Evolutionary conservation across 345 rosid genomes (phyloP).

Genomic region (Ceriops tagal): DNA sequence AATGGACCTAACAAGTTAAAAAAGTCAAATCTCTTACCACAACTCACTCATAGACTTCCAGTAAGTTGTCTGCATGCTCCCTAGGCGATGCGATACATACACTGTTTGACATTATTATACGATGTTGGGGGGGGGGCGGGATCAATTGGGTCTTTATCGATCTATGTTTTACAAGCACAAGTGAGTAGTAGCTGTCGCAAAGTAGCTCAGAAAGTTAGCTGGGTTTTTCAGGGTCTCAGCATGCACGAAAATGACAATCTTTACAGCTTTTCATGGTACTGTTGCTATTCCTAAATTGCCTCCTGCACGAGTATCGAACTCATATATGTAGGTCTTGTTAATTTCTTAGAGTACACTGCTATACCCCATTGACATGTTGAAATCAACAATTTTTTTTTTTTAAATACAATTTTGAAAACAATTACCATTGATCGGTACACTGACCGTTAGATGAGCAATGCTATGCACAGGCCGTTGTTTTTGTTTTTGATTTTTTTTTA

Average conservation of each 20-base stretch:
- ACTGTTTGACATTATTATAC: too few species aligned
- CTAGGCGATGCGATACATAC: too few species aligned
- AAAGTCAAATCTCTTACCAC: too few species aligned
- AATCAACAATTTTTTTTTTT: not conserved
- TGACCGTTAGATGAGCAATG: not conserved
- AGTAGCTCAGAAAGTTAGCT: not conserved
- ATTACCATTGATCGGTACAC: not conserved
- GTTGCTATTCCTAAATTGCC: not conserved
- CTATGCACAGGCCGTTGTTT: not conserved
- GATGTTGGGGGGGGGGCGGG: too few species aligned
- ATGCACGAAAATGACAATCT: not conserved
- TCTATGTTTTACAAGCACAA: not conserved
- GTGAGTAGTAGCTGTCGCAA: not conserved
- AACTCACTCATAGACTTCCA: too few species aligned
- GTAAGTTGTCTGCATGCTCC: too few species aligned
- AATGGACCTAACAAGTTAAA: too few species aligned
- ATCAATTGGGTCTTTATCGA: not conserved
- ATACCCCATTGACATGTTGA: not conserved
- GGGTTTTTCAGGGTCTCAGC: not conserved
- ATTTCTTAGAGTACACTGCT: not conserved
- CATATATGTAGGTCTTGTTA: not conserved
- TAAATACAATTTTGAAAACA: not conserved
- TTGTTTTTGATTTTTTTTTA: not conserved
- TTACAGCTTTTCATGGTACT: conserved; percentile 1
- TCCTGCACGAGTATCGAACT: not conserved